Evolutionary conservation across 306 rosid species (phyloP), one percentile per base, ranked within the genome.

Genomic region (Dryas drummondii): DNA sequence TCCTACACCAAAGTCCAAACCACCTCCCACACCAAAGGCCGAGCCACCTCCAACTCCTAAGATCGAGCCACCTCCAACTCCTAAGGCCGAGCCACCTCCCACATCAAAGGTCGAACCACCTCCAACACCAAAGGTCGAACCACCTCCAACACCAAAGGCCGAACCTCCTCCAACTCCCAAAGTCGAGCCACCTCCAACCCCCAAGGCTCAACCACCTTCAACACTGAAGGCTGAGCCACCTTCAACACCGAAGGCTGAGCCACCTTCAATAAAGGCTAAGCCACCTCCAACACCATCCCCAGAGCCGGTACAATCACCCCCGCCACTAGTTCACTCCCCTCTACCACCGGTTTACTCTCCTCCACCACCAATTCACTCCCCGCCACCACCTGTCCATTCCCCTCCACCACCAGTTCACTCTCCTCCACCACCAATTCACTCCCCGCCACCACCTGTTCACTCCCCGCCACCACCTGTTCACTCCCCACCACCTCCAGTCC

Each of bases 321-420:
- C 79, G 0, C 74, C 82, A 0, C 81, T 73, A 0, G 50, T 69
- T 0, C 14, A 74, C 14, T 77, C 79, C 0, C 82, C 83, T 0
- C 22, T 1, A 22, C 22, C 22, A 22, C 22, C 22, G 22, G 22
- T 19, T 19, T 19, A 19, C 22, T 19, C 22, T 19, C 22, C 22
- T 19, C 22, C 22, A 0, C 76, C 68, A 6, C 57, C 57, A 1
- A n/a, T 26, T 12, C 57, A 59, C 9, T 49, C 78, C 22, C 22
- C 22, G 22, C 22, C 22, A 0, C 76, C 68, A 6, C 57, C 57
- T 0, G 32, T 27, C 5, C 57, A 59, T 4, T 49, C 78, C 1
- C 70, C 78, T 0, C 84, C 87, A 0, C 85, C 80, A 0, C 84
- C 79, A 0, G n/a, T 61, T 0, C 4, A 42, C 15, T 82, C 85